Conservation (phyloP, 2,329 filamentous ascomycete genomes). For the Microsporum ferrugineum region DNA sequence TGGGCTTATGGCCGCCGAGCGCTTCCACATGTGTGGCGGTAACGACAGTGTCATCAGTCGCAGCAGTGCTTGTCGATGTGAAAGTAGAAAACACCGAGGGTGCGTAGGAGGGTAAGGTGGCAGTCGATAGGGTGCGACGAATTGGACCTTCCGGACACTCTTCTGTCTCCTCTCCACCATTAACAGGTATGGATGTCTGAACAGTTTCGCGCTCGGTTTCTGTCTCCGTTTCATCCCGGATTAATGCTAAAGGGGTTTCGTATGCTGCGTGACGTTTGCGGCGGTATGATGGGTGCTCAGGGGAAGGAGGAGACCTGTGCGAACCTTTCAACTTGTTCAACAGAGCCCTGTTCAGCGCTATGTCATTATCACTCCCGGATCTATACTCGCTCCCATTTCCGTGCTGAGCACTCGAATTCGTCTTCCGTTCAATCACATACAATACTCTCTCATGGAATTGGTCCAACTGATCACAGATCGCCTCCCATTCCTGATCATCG, state of each 20-base stretch:
- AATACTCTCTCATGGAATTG: slow-evolving; percentile 9
- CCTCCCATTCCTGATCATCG: slow-evolving; percentile 12
- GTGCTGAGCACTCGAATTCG: slow-evolving; percentile 9
- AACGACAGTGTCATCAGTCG: neutral
- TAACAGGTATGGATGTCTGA: neutral
- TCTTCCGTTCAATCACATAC: slow-evolving; percentile 11
- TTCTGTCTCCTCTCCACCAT: neutral
- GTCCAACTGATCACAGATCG: slow-evolving; percentile 12
- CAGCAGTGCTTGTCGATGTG: neutral
- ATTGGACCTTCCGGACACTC: neutral
- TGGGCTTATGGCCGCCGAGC: neutral
- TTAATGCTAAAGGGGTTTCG: neutral
- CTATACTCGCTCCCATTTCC: slow-evolving; percentile 4
- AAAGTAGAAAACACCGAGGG: neutral
- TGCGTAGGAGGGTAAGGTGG: neutral
- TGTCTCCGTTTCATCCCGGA: neutral
- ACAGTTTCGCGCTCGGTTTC: neutral
- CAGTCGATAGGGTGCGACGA: neutral
- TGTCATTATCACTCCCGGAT: neutral
- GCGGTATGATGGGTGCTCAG: neutral
- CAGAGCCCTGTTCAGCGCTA: slow-evolving; percentile 1
- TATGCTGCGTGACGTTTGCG: neutral
- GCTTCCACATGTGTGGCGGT: neutral
- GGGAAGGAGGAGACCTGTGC: neutral
- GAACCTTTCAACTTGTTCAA: neutral